Conservation (phyloP, 306 rosid species). For the Ziziphus jujuba region DNA sequence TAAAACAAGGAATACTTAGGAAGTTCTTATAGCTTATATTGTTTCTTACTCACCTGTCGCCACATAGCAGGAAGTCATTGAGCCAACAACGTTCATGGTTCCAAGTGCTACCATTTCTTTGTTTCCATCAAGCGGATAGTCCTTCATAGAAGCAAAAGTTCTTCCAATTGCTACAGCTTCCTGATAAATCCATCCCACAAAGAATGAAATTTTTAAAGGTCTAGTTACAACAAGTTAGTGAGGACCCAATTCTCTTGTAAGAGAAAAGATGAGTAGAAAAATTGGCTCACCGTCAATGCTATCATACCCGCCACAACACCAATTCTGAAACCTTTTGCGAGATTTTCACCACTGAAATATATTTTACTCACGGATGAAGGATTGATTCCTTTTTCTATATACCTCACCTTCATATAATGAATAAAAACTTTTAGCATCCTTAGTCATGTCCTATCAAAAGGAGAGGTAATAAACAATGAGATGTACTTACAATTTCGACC, state of each 20-base stretch:
- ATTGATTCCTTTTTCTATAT: conserved; percentile 78
- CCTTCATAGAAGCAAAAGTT: conserved; percentile 96
- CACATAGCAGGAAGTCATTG: conserved; percentile 98
- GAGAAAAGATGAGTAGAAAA: conserved; percentile 22
- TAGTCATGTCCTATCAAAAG: not conserved
- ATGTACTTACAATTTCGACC: conserved; percentile 74
- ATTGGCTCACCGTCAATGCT: conserved; percentile 76
- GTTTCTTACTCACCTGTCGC: conserved; percentile 72
- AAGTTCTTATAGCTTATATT: not conserved
- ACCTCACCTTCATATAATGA: conserved; percentile 57
- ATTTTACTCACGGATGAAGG: conserved; percentile 73
- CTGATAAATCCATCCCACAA: conserved; percentile 37
- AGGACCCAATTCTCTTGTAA: conserved; percentile 14
- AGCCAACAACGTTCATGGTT: conserved; percentile 86
- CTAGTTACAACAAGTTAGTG: conserved; percentile 16
- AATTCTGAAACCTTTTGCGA: conserved; percentile 71
- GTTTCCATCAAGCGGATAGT: conserved; percentile 93
- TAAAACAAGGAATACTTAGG: no score
- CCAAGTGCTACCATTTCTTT: conserved; percentile 97
- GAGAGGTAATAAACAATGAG: conserved; percentile 1
- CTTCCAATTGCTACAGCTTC: conserved; percentile 97
- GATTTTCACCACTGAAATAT: conserved; percentile 65
- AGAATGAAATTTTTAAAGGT: not conserved
- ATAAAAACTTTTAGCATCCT: not conserved
- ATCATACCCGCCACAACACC: conserved; percentile 87